A percentile compares a stretch with the other conserved stretches of the same genome.
Evolutionary conservation across 257 asterid genomes (phyloP).

Genomic region (Salvia rosmarinus): DNA sequence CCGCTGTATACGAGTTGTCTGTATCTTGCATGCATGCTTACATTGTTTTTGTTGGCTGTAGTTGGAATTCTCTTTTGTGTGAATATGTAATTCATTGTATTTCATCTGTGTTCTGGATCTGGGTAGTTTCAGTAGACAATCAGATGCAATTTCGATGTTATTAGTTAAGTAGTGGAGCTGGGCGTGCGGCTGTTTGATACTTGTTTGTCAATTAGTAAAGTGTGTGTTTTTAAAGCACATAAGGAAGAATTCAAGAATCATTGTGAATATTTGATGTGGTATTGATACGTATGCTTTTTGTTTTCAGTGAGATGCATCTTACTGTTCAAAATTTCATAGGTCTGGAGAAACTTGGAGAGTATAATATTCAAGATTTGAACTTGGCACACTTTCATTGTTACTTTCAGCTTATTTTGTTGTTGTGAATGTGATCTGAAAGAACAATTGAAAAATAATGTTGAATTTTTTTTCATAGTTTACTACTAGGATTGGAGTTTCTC

Average conservation of each 20-base stretch:
- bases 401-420: neutral
- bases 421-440: conserved; percentile 2
- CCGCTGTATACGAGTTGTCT: neutral
- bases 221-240: neutral
- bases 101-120: neutral
- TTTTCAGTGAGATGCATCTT: too few relatives aligned
- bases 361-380: neutral
- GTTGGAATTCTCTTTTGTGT: too few relatives aligned
- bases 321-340: neutral
- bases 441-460: conserved; percentile 1
- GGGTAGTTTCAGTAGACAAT: neutral
- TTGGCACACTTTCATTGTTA: neutral
- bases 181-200: too few relatives aligned
- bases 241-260: neutral
- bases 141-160: neutral
- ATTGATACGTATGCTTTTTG: neutral
- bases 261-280: neutral
- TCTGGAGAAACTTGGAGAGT: neutral
- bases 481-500: conserved; percentile 43
- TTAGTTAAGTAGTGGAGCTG: neutral
- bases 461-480: neutral
- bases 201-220: too few relatives aligned
- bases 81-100: too few relatives aligned
- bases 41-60: neutral
- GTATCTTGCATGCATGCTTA: neutral